These are phyloP conservation scores for Rubia balearica DNA, from an alignment of 305 asterid genomes.

Conservation along the genomic window DNA sequence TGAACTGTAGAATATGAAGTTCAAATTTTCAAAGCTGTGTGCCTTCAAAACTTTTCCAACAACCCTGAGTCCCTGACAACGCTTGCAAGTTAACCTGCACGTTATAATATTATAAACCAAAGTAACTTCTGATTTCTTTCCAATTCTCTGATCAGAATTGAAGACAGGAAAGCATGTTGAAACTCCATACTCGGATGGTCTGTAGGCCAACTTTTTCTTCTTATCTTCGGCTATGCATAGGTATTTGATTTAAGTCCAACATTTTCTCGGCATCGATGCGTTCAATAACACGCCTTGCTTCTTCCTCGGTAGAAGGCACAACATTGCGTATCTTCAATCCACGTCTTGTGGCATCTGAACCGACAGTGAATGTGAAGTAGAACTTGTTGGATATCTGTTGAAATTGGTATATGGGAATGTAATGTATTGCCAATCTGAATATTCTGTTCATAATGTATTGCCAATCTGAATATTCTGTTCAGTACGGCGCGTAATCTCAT, in stretches of 20 bases:
- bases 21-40: neutral
- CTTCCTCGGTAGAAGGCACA: slow-evolving; percentile 81
- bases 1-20: neutral
- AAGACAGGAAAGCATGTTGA: neutral
- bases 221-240: slow-evolving; percentile 1
- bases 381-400: slow-evolving; percentile 77
- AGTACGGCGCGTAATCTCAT: neutral
- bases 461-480: too few species aligned
- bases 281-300: slow-evolving; percentile 70
- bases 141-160: neutral
- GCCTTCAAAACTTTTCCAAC: neutral
- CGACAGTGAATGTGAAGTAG: slow-evolving; percentile 77
- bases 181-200: neutral
- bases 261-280: slow-evolving; percentile 78
- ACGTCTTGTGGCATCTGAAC: slow-evolving; percentile 40
- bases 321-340: slow-evolving; percentile 57
- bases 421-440: neutral
- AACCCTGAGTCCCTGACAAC: neutral
- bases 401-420: slow-evolving; percentile 3
- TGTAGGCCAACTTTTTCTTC: neutral
- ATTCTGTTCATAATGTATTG: too few species aligned
- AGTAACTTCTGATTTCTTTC: neutral
- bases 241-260: neutral
- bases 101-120: neutral
- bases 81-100: neutral